Percentiles rank a stretch among this genome's conserved stretches.
Conservation (phyloP, 1,284 basidiomycete genomes). For the Erythrobasidium hasegawianum region DNA sequence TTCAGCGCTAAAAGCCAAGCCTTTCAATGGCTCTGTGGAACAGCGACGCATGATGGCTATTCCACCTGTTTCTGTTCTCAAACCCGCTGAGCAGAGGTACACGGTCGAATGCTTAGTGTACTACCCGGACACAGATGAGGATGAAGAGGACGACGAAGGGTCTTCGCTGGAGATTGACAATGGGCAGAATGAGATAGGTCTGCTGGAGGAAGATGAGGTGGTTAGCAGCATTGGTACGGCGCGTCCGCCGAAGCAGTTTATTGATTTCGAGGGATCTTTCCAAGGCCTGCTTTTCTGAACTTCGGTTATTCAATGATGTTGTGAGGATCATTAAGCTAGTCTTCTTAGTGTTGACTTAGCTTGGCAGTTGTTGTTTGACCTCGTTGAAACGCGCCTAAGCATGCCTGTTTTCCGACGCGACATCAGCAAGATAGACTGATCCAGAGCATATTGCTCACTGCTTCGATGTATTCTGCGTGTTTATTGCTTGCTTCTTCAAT, state of each 20-base stretch:
- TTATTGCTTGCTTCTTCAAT: too few relatives aligned
- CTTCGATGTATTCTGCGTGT: too few relatives aligned
- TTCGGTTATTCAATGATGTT: not conserved
- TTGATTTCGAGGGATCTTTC: conserved; percentile 1
- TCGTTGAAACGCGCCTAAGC: too few relatives aligned
- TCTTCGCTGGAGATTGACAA: not conserved
- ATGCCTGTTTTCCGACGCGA: too few relatives aligned
- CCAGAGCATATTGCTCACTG: too few relatives aligned
- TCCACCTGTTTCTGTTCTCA: not conserved
- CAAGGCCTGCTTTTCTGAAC: not conserved
- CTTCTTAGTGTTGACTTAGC: too few relatives aligned
- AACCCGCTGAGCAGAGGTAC: not conserved
- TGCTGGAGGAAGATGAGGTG: not conserved
- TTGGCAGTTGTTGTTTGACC: too few relatives aligned
- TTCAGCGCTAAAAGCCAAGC: not conserved
- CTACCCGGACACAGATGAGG: not conserved
- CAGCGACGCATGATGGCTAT: not conserved
- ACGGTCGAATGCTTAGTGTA: conserved; percentile 1
- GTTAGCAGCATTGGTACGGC: too few relatives aligned
- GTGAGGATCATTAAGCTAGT: not conserved
- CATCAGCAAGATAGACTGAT: too few relatives aligned
- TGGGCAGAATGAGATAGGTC: too few relatives aligned
- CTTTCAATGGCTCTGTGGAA: not conserved
- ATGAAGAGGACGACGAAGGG: not conserved
- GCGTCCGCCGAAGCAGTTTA: not conserved